phyloP scores from a whole-genome alignment of 164 flowering plant species.

The Protea cynaroides region DNA sequence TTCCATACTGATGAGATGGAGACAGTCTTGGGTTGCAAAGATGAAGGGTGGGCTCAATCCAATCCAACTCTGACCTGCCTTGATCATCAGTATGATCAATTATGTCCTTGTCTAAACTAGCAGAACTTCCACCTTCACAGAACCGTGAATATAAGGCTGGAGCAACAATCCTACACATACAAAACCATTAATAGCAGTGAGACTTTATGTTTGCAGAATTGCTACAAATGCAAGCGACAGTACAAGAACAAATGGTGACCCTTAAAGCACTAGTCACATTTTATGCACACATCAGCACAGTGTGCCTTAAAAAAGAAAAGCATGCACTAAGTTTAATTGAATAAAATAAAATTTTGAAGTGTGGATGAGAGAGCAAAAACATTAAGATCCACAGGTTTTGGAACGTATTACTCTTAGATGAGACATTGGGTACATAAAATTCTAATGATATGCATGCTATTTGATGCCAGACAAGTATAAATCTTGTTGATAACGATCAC shows the following conservation, averaged over 20 bases:
- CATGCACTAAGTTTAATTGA: too few relatives aligned
- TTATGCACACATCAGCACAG: too few relatives aligned
- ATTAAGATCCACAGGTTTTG: too few relatives aligned
- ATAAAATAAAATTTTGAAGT: too few relatives aligned
- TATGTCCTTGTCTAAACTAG: constrained; percentile 15
- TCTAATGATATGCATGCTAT: too few relatives aligned
- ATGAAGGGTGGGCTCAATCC: constrained; percentile 57
- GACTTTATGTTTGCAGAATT: not conserved
- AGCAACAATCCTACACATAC: constrained; percentile 31
- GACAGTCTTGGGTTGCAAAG: constrained; percentile 23
- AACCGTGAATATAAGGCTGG: constrained; percentile 16
- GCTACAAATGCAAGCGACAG: not conserved
- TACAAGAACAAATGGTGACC: not conserved
- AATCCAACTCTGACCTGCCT: constrained; percentile 42
- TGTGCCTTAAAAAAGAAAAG: not conserved
- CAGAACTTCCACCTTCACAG: constrained; percentile 16
- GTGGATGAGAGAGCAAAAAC: too few relatives aligned
- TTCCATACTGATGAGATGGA: constrained; percentile 28
- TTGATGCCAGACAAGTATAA: too few relatives aligned
- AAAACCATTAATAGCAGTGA: not conserved
- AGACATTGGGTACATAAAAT: too few relatives aligned
- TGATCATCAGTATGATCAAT: constrained; percentile 12
- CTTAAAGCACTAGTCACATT: not conserved
- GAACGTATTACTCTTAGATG: too few relatives aligned
- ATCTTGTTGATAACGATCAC: too few relatives aligned